Conservation (phyloP, 371 early-diverging fungal genomes). For the Lichtheimia corymbifera region DNA sequence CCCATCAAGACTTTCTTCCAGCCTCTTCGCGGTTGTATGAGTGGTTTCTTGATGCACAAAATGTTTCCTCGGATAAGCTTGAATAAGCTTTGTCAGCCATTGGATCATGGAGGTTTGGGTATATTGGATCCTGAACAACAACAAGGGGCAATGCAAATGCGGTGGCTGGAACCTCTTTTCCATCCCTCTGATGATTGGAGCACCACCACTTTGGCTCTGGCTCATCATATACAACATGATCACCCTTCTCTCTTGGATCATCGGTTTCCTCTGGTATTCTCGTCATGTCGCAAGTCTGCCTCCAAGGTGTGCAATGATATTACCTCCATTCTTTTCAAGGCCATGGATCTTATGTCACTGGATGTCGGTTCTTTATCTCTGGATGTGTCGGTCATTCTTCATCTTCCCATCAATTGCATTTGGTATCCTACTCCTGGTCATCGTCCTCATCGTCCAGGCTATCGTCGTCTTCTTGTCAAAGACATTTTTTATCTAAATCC, state of each 20-base stretch:
- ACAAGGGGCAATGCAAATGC: conserved; percentile 11
- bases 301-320: not conserved
- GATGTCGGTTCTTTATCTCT: no score
- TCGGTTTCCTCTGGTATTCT: no score
- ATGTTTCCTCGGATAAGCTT: conserved; percentile 11
- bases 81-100: conserved; percentile 5
- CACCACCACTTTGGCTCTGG: no score
- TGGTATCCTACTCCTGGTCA: not conserved
- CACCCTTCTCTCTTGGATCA: no score
- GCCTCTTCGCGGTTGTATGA: no score
- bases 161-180: conserved; percentile 18
- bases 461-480: not conserved
- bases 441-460: not conserved
- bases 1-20: not conserved
- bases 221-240: no score
- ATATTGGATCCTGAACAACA: conserved; percentile 14
- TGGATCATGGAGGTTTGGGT: conserved; percentile 10
- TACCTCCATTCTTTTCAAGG: no score
- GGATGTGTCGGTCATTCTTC: no score
- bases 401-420: no score
- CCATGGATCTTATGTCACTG: no score
- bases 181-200: not conserved
- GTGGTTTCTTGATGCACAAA: conserved; percentile 2
- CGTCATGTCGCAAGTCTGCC: no score
- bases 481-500: not conserved